Conservation (phyloP, 1,139 yeast genomes). For the Hansenula anomala region DNA sequence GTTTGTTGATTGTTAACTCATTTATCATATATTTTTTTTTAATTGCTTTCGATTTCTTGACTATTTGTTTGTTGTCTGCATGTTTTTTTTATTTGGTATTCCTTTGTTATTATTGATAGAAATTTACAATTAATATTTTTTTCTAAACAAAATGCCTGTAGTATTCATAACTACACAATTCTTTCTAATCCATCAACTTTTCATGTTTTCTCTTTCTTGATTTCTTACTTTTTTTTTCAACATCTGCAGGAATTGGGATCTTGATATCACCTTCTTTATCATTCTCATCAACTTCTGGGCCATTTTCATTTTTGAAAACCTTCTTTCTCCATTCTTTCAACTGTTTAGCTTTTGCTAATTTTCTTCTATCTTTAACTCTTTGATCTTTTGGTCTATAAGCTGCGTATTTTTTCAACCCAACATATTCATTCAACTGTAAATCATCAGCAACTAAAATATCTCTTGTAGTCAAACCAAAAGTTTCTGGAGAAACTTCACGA, state of each 20-base stretch:
- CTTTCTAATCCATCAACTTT: no score
- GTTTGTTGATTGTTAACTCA: no score
- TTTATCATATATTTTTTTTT: no score
- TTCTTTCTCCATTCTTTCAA: conserved; percentile 87
- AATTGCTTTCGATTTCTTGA: no score
- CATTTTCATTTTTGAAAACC: conserved; percentile 65
- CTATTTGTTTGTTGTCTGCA: no score
- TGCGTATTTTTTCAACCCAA: conserved; percentile 89
- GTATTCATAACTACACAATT: no score
- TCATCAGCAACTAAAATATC: conserved; percentile 93
- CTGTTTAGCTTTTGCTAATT: conserved; percentile 77
- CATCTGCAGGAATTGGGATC: conserved; percentile 30
- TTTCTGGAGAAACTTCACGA: conserved; percentile 93
- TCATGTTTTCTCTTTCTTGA: conserved; percentile 7
- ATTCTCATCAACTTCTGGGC: conserved; percentile 39
- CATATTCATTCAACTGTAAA: conserved; percentile 71
- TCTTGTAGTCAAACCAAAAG: conserved; percentile 79
- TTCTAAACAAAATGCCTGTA: no score
- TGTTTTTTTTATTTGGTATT: no score
- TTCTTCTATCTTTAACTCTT: conserved; percentile 73
- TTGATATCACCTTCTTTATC: conserved; percentile 35
- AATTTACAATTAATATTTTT: no score
- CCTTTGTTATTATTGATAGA: no score
- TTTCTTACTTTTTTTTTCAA: conserved; percentile 3
- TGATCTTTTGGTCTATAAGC: conserved; percentile 81